Evolutionary conservation across 2,329 filamentous ascomycete species (phyloP), one percentile per base, ranked within the genome.

Genomic region (Aspergillus sp.): DNA sequence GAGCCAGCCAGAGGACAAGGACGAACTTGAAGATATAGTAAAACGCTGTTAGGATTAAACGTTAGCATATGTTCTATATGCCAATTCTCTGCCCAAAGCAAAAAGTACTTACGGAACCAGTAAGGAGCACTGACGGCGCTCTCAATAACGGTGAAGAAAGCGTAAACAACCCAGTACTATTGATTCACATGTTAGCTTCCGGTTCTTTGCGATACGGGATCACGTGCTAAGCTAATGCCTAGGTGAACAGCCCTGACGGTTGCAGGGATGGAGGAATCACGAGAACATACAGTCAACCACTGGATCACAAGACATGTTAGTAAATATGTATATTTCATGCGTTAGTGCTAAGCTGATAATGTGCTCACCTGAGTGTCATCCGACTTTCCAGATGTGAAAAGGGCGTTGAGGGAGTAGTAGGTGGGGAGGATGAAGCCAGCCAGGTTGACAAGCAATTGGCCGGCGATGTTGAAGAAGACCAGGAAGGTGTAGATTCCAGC

Each of bases 1-100:
- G 91, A 68, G 93, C 88, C 81, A 99, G 92, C 95, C 95, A 99
- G 76, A 99, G 88, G 70, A 98, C 85, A 76, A 98, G 89, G 74
- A 96, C 82, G 75, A 99, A 97, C 86, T 99, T 99, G 89, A 99
- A 98, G 75, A 93, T 93, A 81, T 91, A 99, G 89, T 99, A 99
- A 83, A 99, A 99, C 74, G 95, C 78, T 81, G 56, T 60, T 55
- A 50, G 22, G 26, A 42, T 22, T 41, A 59, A 24, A 62, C 1
- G 17, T 74, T 58, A 76, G 67, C 41, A 55, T n/a, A 51, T 18
- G 18, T 42, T 18, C 43, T n/a, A 26, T 22, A n/a, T 20, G 26
- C 20, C 5, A 30, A 9, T 9, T 30, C 26, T 8, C 5, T 12
- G 6, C 39, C 26, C 22, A 17, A 13, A 30, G 3, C 30, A 7